Evolutionary conservation across 805 yeast species (phyloP), one percentile per base, ranked within the genome.

Genomic region (Metschnikowia baotianmanensis): DNA sequence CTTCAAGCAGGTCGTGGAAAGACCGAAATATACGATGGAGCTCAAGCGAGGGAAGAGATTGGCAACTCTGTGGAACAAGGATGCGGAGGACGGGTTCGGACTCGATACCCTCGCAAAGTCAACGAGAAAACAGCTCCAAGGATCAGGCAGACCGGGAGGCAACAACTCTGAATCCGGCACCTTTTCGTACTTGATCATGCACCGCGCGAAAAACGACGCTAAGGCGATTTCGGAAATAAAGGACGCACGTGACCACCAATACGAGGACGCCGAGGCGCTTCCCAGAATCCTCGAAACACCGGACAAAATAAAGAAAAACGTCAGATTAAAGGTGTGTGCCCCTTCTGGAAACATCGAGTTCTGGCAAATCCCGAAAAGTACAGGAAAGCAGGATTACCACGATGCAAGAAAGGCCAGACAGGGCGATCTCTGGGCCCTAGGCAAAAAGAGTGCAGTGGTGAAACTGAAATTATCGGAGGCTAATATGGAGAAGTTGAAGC

Each of bases 371-470:
- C 83, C 97, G 0, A 85, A 82, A 58, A 80, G 95, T 15, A 71
- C 77, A 40, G 85, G 87, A 5, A 78, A 79, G 46, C 83, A 78
- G 46, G 78, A 71, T 2, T 93, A 87, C 52, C 95, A 86, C 56
- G 98, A 93, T 66, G 96, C 96, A 0, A 73, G 97, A 40, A 91
- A 93, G 59, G 78, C 87, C 0, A 62, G 62, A n/a, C 76, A 77
- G 56, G 96, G 96, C 17, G 99, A 93, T 58, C 63, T 82, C 38
- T 93, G 98, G 99, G 82, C 85, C 1, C 55, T 59, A 40, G 70
- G 61, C 8, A 61, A 61, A 50, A 69, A 69, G 53, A 55, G 62
- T 23, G 61, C 57, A 2, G 52, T 53, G 11, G 65, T 63, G 7
- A 64, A 61, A 50, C 60, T 58, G 38, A 50, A 46, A 27, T 36